phyloP scores from a whole-genome alignment of 306 rosid species.

The Parietaria judaica region DNA sequence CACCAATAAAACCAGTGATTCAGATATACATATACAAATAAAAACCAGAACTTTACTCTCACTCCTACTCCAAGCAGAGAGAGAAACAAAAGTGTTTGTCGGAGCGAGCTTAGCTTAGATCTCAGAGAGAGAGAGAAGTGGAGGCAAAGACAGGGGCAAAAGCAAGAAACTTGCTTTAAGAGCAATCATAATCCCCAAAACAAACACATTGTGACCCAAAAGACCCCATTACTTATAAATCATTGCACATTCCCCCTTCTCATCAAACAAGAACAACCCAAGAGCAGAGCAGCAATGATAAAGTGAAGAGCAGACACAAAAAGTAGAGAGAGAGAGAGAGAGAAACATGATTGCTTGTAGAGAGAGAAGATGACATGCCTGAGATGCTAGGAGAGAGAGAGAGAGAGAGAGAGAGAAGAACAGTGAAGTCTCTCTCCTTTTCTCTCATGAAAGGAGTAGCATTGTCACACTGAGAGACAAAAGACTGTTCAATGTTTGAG shows the following conservation, averaged over 20 bases:
- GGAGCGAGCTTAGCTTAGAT: constrained; percentile 43
- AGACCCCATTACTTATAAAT: neutral
- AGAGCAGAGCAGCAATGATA: constrained; percentile 5
- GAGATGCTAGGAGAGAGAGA: constrained; percentile 2
- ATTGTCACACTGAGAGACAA: constrained; percentile 14
- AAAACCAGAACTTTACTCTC: constrained; percentile 22
- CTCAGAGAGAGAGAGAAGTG: constrained; percentile 42
- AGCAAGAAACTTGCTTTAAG: constrained; percentile 34
- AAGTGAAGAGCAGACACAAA: constrained; percentile 23
- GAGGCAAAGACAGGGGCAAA: constrained; percentile 45
- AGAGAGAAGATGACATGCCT: constrained; percentile 20
- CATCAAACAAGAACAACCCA: constrained; percentile 18
- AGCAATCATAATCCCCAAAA: constrained; percentile 40
- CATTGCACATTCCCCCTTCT: constrained; percentile 11
- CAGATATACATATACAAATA: constrained; percentile 5
- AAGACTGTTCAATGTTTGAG: constrained; percentile 16
- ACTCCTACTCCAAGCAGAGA: constrained; percentile 43
- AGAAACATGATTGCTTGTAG: constrained; percentile 9
- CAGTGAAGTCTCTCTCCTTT: constrained; percentile 3
- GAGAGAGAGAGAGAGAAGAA: constrained; percentile 4
- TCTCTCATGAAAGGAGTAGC: constrained; percentile 10
- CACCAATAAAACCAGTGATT: constrained; percentile 15
- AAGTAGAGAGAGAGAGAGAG: constrained; percentile 13
- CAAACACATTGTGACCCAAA: constrained; percentile 27
- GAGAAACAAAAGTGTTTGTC: constrained; percentile 6